Conservation (phyloP, 1,284 basidiomycete genomes). For the Microbotryomycetes sp. region DNA sequence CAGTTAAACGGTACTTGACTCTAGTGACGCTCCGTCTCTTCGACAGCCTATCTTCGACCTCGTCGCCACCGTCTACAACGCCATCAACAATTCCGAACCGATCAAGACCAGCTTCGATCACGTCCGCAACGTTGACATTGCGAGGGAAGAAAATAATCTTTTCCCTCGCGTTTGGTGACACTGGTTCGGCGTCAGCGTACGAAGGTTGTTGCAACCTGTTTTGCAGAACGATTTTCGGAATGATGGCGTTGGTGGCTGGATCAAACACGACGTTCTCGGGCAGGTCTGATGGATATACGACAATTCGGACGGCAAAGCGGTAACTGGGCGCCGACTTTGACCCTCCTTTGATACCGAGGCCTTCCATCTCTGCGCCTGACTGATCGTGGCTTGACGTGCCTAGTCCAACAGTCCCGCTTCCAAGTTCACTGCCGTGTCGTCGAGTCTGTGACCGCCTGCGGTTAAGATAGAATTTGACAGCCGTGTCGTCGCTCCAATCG, state of each 20-base stretch:
- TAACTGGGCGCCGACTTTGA: slow-evolving; percentile 54
- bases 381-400: not conserved
- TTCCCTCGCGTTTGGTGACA: slow-evolving; percentile 38
- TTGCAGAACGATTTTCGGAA: slow-evolving; percentile 52
- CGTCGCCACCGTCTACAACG: slow-evolving; percentile 94
- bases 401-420: not conserved
- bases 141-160: slow-evolving; percentile 82
- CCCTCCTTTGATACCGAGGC: not conserved
- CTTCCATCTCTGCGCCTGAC: not conserved
- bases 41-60: slow-evolving; percentile 81
- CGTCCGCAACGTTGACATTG: slow-evolving; percentile 91
- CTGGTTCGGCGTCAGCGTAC: not conserved
- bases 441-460: slow-evolving; percentile 40
- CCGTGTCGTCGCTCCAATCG: slow-evolving; percentile 92
- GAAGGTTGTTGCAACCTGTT: not conserved
- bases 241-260: slow-evolving; percentile 78
- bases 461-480: slow-evolving; percentile 93
- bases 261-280: slow-evolving; percentile 92
- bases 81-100: slow-evolving; percentile 89
- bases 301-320: slow-evolving; percentile 74
- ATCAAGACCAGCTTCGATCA: slow-evolving; percentile 84
- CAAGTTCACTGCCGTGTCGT: not conserved
- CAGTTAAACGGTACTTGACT: slow-evolving; percentile 70
- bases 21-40: slow-evolving; percentile 69
- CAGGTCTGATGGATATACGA: slow-evolving; percentile 79